Evolutionary conservation across 2,329 filamentous ascomycete genomes (phyloP), one percentile per base, ranked within the genome.

Genomic region (Aspergillus quadrilineatus): DNA sequence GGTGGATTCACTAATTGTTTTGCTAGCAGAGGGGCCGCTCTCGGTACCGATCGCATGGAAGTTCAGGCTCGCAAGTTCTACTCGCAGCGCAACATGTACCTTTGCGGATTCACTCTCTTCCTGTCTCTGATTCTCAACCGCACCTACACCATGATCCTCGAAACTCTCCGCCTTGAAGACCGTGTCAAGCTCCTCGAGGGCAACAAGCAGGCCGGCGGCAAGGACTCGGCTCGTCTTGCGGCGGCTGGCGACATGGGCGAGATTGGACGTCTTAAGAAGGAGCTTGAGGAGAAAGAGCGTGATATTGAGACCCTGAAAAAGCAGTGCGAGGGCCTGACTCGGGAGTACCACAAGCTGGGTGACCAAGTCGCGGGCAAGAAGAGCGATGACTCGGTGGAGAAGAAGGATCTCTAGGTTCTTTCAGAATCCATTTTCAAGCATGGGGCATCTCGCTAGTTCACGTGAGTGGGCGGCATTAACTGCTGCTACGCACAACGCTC

Each of bases 11-110:
- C 55, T 57, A 57, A 57, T 57, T 45, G 26, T 39, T 29, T 51
- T 52, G 57, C 77, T 53, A 51, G 62, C 65, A 85, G 89, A 71
- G 80, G 82, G 56, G 85, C 87, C 50, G 86, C 92, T 58, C 86
- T 97, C 68, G 93, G 94, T 62, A 88, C 90, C 72, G 94, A 97
- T 75, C 93, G 94, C 63, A 92, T 96, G 85, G 94, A 99, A 79
- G 93, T 97, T 51, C 94, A 99, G 78, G 93, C 94, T 64, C 92
- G 94, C 84, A 99, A 99, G 80, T 99, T 99, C 83, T 99, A 99
- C 85, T 96, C 92, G 60, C 93, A 99, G 82, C 92, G 94, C 77
- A 99, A 99, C 86, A 99, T 99, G 94, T 99, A 99, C 80, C 92
- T 99, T 60, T 97, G 94, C 77, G 94, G 94, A 68, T 99, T 99